A percentile compares a stretch with the other conserved stretches of the same genome.
phyloP scores from a whole-genome alignment of 2,329 filamentous ascomycete genomes.

The Aulographum hederae region DNA sequence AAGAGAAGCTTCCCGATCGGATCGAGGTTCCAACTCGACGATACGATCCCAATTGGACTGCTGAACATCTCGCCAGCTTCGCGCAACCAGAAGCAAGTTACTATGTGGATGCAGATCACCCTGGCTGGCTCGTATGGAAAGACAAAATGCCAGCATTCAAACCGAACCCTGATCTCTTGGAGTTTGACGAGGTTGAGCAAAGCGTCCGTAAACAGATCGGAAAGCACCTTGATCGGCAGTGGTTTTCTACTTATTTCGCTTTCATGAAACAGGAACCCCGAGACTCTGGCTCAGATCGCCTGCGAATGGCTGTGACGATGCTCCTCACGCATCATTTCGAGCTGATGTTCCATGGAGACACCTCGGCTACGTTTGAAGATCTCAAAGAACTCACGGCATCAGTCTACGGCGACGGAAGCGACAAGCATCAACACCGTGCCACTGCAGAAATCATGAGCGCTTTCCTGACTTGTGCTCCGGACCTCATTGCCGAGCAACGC shows the following conservation, averaged over 20 bases:
- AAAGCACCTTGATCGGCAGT: conserved; percentile 57
- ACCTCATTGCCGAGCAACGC: conserved; percentile 56
- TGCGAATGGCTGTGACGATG: conserved; percentile 75
- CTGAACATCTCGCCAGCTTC: conserved; percentile 62
- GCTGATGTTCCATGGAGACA: conserved; percentile 64
- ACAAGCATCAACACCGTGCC: conserved; percentile 94
- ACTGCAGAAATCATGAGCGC: conserved; percentile 87
- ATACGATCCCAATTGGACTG: conserved; percentile 57
- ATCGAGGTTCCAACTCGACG: conserved; percentile 50
- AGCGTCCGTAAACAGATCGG: conserved; percentile 64
- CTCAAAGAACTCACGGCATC: conserved; percentile 62
- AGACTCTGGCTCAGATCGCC: conserved; percentile 63
- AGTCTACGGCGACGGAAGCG: conserved; percentile 80
- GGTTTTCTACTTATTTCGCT: conserved; percentile 75
- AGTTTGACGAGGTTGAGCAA: conserved; percentile 68
- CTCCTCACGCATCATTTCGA: conserved; percentile 82
- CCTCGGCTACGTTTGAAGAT: conserved; percentile 66
- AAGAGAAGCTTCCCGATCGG: conserved; percentile 61
- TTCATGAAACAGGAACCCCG: conserved; percentile 94
- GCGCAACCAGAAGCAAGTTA: conserved; percentile 63
- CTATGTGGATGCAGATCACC: conserved; percentile 79
- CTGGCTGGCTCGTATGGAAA: conserved; percentile 93
- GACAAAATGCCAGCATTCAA: conserved; percentile 68
- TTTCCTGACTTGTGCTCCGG: conserved; percentile 61
- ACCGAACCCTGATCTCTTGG: conserved; percentile 48